Evolutionary conservation across 306 rosid species (phyloP).

Genomic region (Citrullus mucosospermus): DNA sequence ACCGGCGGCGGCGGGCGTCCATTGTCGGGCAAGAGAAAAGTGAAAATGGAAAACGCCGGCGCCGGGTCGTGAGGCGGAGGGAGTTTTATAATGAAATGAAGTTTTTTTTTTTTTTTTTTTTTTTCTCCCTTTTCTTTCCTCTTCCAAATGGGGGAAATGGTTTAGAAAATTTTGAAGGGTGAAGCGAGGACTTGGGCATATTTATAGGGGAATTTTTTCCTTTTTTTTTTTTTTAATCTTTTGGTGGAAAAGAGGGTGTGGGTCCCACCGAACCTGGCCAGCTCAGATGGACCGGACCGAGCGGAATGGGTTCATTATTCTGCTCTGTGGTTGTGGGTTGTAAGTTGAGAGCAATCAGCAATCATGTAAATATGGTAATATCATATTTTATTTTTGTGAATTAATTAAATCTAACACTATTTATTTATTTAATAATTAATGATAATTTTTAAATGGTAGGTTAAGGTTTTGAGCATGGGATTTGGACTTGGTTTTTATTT

Average conservation of each 20-base stretch:
- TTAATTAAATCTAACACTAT: neutral
- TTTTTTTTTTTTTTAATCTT: too few species aligned
- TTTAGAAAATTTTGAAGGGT: neutral
- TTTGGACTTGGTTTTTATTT: too few species aligned
- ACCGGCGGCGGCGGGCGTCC: conserved; percentile 8
- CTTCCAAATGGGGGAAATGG: neutral
- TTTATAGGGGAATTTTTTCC: neutral
- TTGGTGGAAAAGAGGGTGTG: neutral
- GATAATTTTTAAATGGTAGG: neutral
- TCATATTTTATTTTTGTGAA: neutral
- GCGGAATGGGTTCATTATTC: neutral
- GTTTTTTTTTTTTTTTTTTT: too few species aligned
- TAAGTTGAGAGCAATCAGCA: neutral
- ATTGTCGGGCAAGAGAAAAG: neutral
- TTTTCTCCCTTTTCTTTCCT: neutral
- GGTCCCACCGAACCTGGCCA: neutral
- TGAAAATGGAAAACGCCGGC: conserved; percentile 7
- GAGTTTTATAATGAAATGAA: neutral
- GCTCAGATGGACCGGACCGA: conserved; percentile 1
- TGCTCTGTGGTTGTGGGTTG: neutral
- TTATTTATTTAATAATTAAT: neutral
- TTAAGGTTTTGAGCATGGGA: too few species aligned
- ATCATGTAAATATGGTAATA: neutral
- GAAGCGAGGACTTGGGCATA: neutral
- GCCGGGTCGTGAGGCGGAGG: neutral